Evolutionary conservation across 2,329 filamentous ascomycete genomes (phyloP).

Genomic region (Hymenoscyphus scutula): DNA sequence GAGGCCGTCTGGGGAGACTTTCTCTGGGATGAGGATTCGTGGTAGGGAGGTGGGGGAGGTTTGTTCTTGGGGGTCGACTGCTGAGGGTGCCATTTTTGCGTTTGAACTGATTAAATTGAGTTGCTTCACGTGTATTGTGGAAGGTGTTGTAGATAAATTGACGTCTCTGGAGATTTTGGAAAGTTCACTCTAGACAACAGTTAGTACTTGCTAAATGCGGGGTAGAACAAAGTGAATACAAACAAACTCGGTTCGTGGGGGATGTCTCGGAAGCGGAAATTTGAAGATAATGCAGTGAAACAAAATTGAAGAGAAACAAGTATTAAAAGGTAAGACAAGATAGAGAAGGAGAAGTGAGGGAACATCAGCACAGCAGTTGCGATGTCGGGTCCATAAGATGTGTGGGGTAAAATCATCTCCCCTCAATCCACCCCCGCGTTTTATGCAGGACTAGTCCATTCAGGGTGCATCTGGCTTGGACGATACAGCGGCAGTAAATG

Average conservation of each 20-base stretch:
- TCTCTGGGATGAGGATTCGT: slow-evolving; percentile 71
- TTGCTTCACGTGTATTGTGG: too few species aligned
- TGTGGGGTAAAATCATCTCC: neutral
- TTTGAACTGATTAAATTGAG: too few species aligned
- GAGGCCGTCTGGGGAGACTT: slow-evolving; percentile 75
- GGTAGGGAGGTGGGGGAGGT: slow-evolving; percentile 16
- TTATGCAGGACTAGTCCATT: slow-evolving; percentile 15
- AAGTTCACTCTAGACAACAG: neutral
- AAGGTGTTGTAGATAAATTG: too few species aligned
- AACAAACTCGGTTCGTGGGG: neutral
- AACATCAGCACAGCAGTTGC: slow-evolving; percentile 5
- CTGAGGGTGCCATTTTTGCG: slow-evolving; percentile 30
- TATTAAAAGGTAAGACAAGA: slow-evolving; percentile 4
- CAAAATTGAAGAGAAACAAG: neutral
- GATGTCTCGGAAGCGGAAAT: neutral
- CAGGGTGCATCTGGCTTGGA: neutral
- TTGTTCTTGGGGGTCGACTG: slow-evolving; percentile 12
- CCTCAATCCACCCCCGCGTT: slow-evolving; percentile 16
- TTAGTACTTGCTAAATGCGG: neutral
- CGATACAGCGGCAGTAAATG: too few species aligned
- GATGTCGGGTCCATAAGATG: slow-evolving; percentile 8
- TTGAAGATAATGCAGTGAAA: neutral
- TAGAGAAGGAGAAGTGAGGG: neutral
- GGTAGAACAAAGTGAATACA: slow-evolving; percentile 8
- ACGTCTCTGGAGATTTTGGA: too few species aligned